Base-by-base conservation (phyloP, 129 eudicot species). In the Escallonia rubra region DNA sequence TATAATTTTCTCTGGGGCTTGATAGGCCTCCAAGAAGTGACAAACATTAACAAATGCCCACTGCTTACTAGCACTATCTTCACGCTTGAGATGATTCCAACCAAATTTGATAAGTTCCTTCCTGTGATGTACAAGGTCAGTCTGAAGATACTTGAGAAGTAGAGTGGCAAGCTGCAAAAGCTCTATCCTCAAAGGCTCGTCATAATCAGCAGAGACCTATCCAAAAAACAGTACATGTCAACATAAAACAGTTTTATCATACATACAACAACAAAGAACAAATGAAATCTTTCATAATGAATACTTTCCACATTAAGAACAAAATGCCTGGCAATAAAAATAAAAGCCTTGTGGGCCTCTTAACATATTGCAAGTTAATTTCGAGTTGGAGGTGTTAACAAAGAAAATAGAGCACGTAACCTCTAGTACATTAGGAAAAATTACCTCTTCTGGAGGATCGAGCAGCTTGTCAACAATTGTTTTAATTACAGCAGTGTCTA, bases 41-140 rank as follows among this genome's bases (percentile, higher is more conserved):
- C 99, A 93, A 46, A 93, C 99, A 72, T 93, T 93, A 58, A 93
- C 96, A 83, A 93, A 93, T 54, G 99, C 99, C 99, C 99, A 93
- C 81, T 93, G 99, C 74, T 93, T 93, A 80, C 99, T 93, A 57
- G 99, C 96, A 93, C 96, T 89, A 61, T 93, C 99, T 86, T 93
- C 99, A 55, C 99, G 99, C 75, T 93, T 93, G 45, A 93, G 93
- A 80, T 93, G 99, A 87, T 93, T 89, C 99, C 99, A 93, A 23
- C 99, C 99, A 81, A 93, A 93, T 74, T 93, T 93, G 66, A 93
- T 93, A 61, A 93, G 95, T 72, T 93, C 99, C 70, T 93, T 93
- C 71, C 99, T 77, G 56, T 93, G 99, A 42, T 82, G 87, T 74
- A 93, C 96, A 64, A 93, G 99, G 74, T 93, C 96, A 70, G 80